Evolutionary conservation across 2,329 filamentous ascomycete species (phyloP), one percentile per base, ranked within the genome.

Genomic region (Ophiostoma quercus): DNA sequence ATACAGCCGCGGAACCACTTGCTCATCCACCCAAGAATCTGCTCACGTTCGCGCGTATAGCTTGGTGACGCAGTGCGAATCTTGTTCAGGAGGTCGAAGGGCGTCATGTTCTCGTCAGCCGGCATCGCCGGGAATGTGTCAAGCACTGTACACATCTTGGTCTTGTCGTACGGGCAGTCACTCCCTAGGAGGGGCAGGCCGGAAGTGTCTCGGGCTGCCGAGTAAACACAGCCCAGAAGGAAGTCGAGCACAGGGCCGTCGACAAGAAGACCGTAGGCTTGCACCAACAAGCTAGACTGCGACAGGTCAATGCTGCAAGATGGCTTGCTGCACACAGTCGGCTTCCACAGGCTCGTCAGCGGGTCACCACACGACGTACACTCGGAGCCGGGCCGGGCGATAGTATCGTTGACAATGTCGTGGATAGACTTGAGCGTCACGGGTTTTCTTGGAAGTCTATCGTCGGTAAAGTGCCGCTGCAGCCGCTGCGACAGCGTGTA

Each of bases 201-300:
- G 1, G 69, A 57, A 1, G 32, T 67, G 41, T 73, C 71, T 19
- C 25, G 62, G 22, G 74, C 71, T 0, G 73, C 73, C 3, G 74
- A 67, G 29, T 73, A 73, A 39, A 75, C 39, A 41, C 72, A 75
- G 4, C 67, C n/a, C 9, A 76, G 70, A 22, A 76, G 62, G 25
- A 76, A 72, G 68, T 76, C 74, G 16, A 76, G 70, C 2, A 73
- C 72, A 0, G 71, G 68, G 2, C 74, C 73, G 16, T 76, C 74
- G n/a, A 69, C 62, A 32, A 75, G 68, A 14, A 76, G 68, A 47
- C 70, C 60, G 39, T 70, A 71, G 3, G 71, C 68, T 6, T 71
- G 69, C 16, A 74, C 68, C 19, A 73, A 70, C 8, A 76, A 54
- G 4, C 73, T 71, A n/a, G 73, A 71, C 32, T 62, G 51, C 11